Percentiles rank a stretch among this genome's conserved stretches.
phyloP scores from a whole-genome alignment of 495 filamentous ascomycete genomes.

The Bombardia bombarda region DNA sequence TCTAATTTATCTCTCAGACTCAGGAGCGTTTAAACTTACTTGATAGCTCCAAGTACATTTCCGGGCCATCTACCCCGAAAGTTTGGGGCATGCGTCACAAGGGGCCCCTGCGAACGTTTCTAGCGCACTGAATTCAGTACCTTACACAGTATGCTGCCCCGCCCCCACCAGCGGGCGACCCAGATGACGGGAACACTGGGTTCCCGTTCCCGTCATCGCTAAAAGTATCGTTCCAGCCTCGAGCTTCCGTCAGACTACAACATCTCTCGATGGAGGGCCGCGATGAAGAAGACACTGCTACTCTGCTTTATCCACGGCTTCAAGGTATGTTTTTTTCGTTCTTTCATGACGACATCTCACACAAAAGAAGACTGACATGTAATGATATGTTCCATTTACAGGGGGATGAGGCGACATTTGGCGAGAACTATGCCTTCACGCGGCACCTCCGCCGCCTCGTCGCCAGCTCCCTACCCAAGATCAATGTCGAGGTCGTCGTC shows the following conservation, averaged over 20 bases:
- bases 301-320: constrained; percentile 96
- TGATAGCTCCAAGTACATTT: too few relatives aligned
- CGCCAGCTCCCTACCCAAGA: constrained; percentile 60
- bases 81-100: too few relatives aligned
- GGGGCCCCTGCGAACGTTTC: too few relatives aligned
- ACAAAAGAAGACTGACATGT: too few relatives aligned
- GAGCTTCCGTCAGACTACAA: not conserved
- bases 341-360: not conserved
- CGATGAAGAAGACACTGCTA: constrained; percentile 82
- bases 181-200: too few relatives aligned
- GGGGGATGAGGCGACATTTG: constrained; percentile 88
- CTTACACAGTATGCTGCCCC: too few relatives aligned
- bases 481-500: constrained; percentile 60
- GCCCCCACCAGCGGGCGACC: not conserved
- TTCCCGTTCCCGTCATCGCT: not conserved
- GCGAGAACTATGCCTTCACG: constrained; percentile 53
- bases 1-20: too few relatives aligned
- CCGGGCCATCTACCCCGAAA: too few relatives aligned
- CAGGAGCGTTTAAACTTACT: too few relatives aligned
- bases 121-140: too few relatives aligned
- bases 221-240: not conserved
- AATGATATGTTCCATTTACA: constrained; percentile 22
- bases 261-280: constrained; percentile 25
- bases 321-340: constrained; percentile 53
- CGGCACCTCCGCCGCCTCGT: constrained; percentile 65